phyloP scores from a whole-genome alignment of 2,329 filamentous ascomycete species.

The Phialemoniopsis sp. region DNA sequence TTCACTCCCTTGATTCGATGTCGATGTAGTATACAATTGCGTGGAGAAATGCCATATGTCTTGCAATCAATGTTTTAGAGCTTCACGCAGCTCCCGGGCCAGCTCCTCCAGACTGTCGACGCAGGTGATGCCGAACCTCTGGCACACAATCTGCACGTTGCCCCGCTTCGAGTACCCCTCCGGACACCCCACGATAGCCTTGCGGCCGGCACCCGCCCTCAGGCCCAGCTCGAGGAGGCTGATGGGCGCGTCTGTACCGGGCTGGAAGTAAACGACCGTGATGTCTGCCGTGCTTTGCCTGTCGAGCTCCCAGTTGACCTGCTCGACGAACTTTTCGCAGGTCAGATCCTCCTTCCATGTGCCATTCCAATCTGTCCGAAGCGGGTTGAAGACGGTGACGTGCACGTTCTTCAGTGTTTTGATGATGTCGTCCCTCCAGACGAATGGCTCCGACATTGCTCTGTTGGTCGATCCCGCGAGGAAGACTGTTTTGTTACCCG shows the following conservation, averaged over 20 bases:
- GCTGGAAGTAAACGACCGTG: constrained; percentile 53
- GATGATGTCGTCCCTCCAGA: constrained; percentile 46
- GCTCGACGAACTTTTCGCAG: constrained; percentile 41
- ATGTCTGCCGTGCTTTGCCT: constrained; percentile 49
- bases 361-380: constrained; percentile 51
- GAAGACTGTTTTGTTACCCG: too few species aligned
- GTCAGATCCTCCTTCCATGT: constrained; percentile 45
- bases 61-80: too few species aligned
- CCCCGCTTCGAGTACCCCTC: constrained; percentile 52
- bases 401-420: constrained; percentile 33
- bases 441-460: too few species aligned
- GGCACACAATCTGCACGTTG: constrained; percentile 56
- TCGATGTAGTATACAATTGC: too few species aligned
- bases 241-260: constrained; percentile 47
- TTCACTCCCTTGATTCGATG: too few species aligned
- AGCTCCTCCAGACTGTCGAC: constrained; percentile 37
- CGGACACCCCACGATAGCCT: constrained; percentile 49
- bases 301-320: constrained; percentile 59
- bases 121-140: constrained; percentile 37
- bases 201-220: constrained; percentile 30
- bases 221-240: constrained; percentile 59
- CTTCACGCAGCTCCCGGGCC: not conserved
- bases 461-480: too few species aligned
- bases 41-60: too few species aligned
- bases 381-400: constrained; percentile 54